These are phyloP conservation scores for Xylaria sp. DNA, from an alignment of 2,329 filamentous ascomycete species.

Conservation along the genomic window DNA sequence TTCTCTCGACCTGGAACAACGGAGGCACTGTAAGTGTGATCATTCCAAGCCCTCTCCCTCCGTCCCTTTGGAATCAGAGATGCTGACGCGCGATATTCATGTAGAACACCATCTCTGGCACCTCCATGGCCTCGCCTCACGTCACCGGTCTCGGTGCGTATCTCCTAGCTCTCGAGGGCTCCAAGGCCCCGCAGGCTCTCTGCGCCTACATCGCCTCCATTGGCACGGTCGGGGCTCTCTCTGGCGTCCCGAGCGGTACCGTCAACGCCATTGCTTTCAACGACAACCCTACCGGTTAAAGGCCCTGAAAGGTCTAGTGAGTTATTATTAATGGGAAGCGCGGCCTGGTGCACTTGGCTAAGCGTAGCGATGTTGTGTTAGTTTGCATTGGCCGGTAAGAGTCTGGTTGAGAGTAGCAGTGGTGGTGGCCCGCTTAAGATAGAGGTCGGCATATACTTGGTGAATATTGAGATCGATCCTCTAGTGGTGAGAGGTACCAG, in stretches of 20 bases:
- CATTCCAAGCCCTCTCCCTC: not conserved
- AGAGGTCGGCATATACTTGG: not conserved
- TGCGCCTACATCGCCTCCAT: conserved; percentile 56
- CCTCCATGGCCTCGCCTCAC: conserved; percentile 71
- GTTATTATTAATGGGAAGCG: not conserved
- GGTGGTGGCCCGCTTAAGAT: not conserved
- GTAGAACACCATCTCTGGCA: conserved; percentile 63
- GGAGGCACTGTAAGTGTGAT: conserved; percentile 46
- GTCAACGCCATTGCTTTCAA: conserved; percentile 53
- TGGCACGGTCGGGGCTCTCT: conserved; percentile 54
- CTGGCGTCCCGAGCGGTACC: conserved; percentile 50
- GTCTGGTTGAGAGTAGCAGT: not conserved
- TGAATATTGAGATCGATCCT: conserved; percentile 11
- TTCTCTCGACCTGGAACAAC: conserved; percentile 57
- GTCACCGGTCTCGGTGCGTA: conserved; percentile 71
- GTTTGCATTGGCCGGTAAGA: not conserved
- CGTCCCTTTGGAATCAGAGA: not conserved
- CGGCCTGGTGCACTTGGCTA: not conserved
- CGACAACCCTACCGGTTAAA: conserved; percentile 41
- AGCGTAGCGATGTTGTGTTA: not conserved
- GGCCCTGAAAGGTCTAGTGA: not conserved
- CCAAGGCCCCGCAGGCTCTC: conserved; percentile 55
- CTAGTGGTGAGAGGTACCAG: conserved; percentile 1
- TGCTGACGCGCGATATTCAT: conserved; percentile 38
- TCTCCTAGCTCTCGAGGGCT: conserved; percentile 58